Evolutionary conservation across 78 protist genomes (phyloP), one percentile per base, ranked within the genome.

Genomic region (Dictyostelium discoideum): DNA sequence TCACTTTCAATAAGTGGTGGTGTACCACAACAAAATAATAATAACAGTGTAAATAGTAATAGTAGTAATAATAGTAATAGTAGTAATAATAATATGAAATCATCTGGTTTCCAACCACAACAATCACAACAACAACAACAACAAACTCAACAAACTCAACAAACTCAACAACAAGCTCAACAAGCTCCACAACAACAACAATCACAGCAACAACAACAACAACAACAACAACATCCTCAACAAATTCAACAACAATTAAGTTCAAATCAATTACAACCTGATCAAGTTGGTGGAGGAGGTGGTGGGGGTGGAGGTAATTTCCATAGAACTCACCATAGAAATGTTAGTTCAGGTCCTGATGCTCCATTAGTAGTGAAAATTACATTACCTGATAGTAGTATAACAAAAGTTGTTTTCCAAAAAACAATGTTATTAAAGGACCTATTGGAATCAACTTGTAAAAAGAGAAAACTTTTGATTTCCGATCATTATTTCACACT

Each of bases 321-420:
- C 32, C n/a, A 81, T 13, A 79, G 63, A 44, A 37, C 57, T 7
- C 93, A 87, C 63, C 40, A 37, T 16, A 26, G 93, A 54, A 54
- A 60, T 40, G 86, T 79, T 9, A 79, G 86, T 65, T 48, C 44
- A 44, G 84, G 86, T 5, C 37, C 84, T n/a, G 87, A 90, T 29
- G 29, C 86, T 8, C 40, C 76, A 18, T 13, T 85, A 39, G 85
- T 82, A 2, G 87, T 90, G 4, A 90, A 90, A 50, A 90, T 90
- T 37, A 82, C 94, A 22, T 42, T 90, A 82, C 94, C 94, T 13
- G 94, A 90, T 60, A 54, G 87, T 40, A 69, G 84, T 37, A 90
- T 90, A n/a, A 90, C 94, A 0, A 90, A 90, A 57, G 94, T 90
- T 46, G 94, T 86, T 5, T 90, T 81, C 84, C 94, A 90, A 50